Evolutionary conservation across 257 asterid species (phyloP), one percentile per base, ranked within the genome.

Genomic region (Anisodus tanguticus): DNA sequence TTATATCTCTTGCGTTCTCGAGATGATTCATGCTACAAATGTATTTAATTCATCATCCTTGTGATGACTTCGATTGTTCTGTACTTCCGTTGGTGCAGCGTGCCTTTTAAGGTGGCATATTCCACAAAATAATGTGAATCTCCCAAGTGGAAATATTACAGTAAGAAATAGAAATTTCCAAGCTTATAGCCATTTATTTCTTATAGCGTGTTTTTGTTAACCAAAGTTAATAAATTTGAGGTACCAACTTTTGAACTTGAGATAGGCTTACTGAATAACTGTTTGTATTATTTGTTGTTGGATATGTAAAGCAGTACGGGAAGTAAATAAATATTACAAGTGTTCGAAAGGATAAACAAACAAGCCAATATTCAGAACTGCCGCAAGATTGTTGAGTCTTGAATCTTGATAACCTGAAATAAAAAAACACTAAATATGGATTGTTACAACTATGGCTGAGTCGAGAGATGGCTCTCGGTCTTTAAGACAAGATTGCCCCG

Each of bases 151-250:
- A 76, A 26, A 76, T 76, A 53, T 53, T 76, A 13, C 43, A 51
- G 81, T 26, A 51, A 51, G 64, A 53, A 51, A 13, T 64, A 26
- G 49, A 62, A 77, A 3, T 49, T 19, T 72, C 39, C 64, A 53
- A 76, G 81, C 49, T 76, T 76, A 76, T 76, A 53, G 47, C 64
- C 81, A 53, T 76, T 76, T 76, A 6, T 76, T 76, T 26, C 81
- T n/a, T 12, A 26, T 53, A 53, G 26, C 37, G 51, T 51, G 64
- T 76, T 31, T 31, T 1, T 31, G 35, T 31, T 31, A 31, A 51
- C 9, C 47, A 51, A 76, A 63, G 64, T 13, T 59, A 76, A 76
- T 76, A 26, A 76, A 76, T 76, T 76, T 54, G 45, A 69, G 77
- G 37, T 76, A 3, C 15, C 8, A 26, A 76, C 47, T 77, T 26